Base-by-base conservation (phyloP, 306 rosid species). In the Glycine soja region DNA sequence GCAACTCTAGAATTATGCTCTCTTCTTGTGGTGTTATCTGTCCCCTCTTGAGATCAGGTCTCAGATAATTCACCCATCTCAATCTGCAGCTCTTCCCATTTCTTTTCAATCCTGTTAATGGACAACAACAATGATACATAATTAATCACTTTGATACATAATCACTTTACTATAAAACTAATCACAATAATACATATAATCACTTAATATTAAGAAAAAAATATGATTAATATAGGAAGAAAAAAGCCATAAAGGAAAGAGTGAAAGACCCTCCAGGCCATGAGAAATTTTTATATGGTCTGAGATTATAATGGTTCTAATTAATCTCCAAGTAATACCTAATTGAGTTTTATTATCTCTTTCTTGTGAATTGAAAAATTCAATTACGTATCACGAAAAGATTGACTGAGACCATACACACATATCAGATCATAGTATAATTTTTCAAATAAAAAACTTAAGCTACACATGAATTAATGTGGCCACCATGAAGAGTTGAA, bases 1-100 rank as follows among this genome's bases (percentile, higher is more conserved):
- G 98, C 54, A 94, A 89, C 81, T 92, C 97, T 4, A 89, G 74
- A 85, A 94, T 94, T 68, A 91, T 87, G 87, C 83, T 89, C 81
- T 94, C 98, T 87, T 94, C 98, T 84, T 92, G 95, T 18, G 98
- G 97, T 61, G 98, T 94, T 85, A 94, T 92, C 77, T 91, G 98
- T 36, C 97, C 97, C 83, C 93, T 92, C 85, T 92, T 94, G 7
- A 94, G 92, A 82, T 94, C 98, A n/a, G 98, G 98, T 76, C 98
- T 91, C 50, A 94, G 78, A 74, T 94, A 94, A 75, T 94, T 94
- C 87, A 94, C 97, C 98, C 98, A 94, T 81, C 98, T 92, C 88
- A 94, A 71, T 86, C 98, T 90, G 88, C 98, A 94, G 79, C 98
- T 94, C 88, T 94, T 94, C 32, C 98, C 98, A 88, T 92, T 94